Percentiles rank a stretch among this genome's conserved stretches.
Evolutionary conservation across 495 filamentous ascomycete genomes (phyloP).

Genomic region (Neurospora cerealis): DNA sequence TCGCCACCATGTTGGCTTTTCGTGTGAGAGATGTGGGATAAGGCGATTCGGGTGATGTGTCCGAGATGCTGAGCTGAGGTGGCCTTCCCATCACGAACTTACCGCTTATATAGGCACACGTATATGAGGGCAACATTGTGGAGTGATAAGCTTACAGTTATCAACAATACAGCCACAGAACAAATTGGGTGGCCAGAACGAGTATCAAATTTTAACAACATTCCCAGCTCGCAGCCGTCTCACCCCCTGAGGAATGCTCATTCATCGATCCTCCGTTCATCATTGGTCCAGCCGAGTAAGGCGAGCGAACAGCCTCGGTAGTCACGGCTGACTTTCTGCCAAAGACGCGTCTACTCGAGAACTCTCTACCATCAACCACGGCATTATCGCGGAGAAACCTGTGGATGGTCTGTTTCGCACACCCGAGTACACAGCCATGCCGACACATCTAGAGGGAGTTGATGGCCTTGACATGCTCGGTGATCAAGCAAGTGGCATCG

Average conservation of each 20-base stretch:
- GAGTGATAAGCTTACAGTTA: background rate
- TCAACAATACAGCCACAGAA: background rate
- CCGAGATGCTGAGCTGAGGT: background rate
- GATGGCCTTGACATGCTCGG: constrained; percentile 46
- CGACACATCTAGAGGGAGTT: background rate
- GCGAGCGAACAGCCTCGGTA: background rate
- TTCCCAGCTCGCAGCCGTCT: background rate
- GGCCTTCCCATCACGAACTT: background rate
- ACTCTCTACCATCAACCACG: background rate
- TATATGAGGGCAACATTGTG: background rate
- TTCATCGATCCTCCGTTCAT: background rate
- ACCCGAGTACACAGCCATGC: background rate
- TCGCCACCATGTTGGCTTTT: background rate
- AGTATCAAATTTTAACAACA: background rate
- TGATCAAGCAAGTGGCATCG: constrained; percentile 47
- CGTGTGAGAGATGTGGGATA: background rate
- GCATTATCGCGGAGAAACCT: background rate
- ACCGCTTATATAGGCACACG: background rate
- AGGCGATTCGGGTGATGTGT: background rate
- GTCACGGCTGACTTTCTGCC: background rate
- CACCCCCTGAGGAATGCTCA: background rate
- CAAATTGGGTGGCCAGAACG: background rate
- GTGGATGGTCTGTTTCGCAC: background rate
- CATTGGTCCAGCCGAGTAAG: background rate
- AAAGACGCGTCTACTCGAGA: background rate